These are phyloP conservation scores for Aureobasidium pullulans DNA, from an alignment of 2,329 filamentous ascomycete species.

Conservation along the genomic window DNA sequence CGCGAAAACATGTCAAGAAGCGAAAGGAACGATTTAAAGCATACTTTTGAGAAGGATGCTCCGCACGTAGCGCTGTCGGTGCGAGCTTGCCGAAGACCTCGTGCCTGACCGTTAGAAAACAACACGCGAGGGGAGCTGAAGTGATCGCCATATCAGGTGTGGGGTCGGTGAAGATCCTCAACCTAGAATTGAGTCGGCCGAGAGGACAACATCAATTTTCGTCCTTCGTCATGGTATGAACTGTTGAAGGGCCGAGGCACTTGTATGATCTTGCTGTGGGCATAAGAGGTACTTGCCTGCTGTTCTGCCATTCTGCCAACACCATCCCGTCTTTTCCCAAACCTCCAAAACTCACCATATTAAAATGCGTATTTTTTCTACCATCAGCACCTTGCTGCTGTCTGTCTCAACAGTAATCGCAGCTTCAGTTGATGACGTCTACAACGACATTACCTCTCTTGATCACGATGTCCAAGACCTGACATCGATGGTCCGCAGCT, in stretches of 20 bases:
- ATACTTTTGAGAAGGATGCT: not conserved
- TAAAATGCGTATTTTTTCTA: not conserved
- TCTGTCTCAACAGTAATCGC: not conserved
- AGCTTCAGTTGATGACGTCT: not conserved
- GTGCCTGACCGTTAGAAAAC: not conserved
- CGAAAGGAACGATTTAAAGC: not conserved
- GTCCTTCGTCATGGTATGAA: not conserved
- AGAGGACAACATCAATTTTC: not conserved
- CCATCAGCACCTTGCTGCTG: not conserved
- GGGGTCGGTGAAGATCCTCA: not conserved
- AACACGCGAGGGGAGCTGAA: not conserved
- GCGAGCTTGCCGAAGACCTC: not conserved
- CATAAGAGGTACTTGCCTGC: not conserved
- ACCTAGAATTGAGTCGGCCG: not conserved
- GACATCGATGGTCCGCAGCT: not conserved
- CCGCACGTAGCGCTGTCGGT: not conserved
- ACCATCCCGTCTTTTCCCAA: not conserved
- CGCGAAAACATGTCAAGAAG: not conserved
- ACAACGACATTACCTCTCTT: not conserved
- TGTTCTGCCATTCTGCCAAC: not conserved
- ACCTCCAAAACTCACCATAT: not conserved
- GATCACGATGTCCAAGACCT: not conserved
- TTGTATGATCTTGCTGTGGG: not conserved
- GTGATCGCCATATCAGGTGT: not conserved
- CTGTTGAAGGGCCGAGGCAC: too few species aligned